Evolutionary conservation across 768 basidiomycete species (phyloP).

Genomic region (Agaricus sinodeliciosus): DNA sequence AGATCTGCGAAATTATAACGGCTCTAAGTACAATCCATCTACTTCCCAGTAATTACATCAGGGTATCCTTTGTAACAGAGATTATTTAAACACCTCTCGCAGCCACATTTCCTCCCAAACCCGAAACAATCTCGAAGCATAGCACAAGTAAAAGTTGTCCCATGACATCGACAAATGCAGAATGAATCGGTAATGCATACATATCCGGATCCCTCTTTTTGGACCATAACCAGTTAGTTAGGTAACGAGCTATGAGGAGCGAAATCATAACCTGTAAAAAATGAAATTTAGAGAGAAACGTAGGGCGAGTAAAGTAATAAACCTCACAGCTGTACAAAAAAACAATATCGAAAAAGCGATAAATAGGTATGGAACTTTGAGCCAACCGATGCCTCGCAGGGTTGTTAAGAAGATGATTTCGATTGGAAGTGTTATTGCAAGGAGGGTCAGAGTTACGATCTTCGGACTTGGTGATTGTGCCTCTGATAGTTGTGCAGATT

Average conservation of each 20-base stretch:
- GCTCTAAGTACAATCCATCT: no score
- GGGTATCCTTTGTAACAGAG: no score
- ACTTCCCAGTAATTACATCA: no score
- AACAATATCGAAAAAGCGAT: slow-evolving; percentile 58
- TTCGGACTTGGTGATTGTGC: slow-evolving; percentile 29
- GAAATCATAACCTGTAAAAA: slow-evolving; percentile 58
- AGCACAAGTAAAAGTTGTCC: slow-evolving; percentile 76
- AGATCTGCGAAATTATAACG: no score
- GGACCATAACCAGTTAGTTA: slow-evolving; percentile 78
- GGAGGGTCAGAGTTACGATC: slow-evolving; percentile 62
- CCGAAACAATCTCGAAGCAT: slow-evolving; percentile 63
- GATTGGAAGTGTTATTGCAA: slow-evolving; percentile 73
- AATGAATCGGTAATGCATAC: slow-evolving; percentile 91
- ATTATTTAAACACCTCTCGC: neutral
- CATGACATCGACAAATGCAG: slow-evolving; percentile 79
- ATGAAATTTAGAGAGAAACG: slow-evolving; percentile 5
- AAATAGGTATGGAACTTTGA: slow-evolving; percentile 64
- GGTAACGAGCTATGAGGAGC: slow-evolving; percentile 52
- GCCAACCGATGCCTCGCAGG: slow-evolving; percentile 69
- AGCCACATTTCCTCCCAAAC: slow-evolving; percentile 28
- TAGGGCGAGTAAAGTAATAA: neutral
- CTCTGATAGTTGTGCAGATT: slow-evolving; percentile 19
- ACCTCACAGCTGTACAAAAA: slow-evolving; percentile 70
- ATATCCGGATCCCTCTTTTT: slow-evolving; percentile 80
- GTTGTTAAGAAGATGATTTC: slow-evolving; percentile 67